Conservation (phyloP, 2,329 filamentous ascomycete species). For the Pseudogymnoascus sp. region DNA sequence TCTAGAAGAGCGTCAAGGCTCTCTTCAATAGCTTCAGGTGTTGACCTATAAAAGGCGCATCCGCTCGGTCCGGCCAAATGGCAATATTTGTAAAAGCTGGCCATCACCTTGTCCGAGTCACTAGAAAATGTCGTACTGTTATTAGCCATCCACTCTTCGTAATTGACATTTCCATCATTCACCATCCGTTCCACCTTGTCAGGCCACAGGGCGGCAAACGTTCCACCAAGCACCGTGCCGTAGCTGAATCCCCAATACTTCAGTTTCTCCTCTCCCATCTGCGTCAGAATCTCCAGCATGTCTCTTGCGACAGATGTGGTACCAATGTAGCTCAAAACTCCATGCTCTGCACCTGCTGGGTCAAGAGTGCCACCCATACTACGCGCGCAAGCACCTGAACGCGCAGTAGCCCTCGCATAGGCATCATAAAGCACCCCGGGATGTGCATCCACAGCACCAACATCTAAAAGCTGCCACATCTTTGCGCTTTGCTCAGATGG, state of each 20-base stretch:
- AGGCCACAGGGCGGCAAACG: constrained; percentile 37
- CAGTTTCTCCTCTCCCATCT: constrained; percentile 27
- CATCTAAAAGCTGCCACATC: constrained; percentile 37
- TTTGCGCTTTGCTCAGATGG: constrained; percentile 33
- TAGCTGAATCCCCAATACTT: constrained; percentile 46
- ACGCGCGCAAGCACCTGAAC: constrained; percentile 35
- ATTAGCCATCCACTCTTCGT: constrained; percentile 22
- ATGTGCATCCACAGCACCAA: constrained; percentile 39
- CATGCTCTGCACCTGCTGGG: constrained; percentile 21
- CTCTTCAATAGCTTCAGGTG: constrained; percentile 19
- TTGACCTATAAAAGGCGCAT: constrained; percentile 23
- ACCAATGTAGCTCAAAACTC: constrained; percentile 25
- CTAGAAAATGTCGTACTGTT: constrained; percentile 36
- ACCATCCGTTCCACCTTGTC: constrained; percentile 35
- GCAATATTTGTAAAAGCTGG: constrained; percentile 25
- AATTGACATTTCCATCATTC: constrained; percentile 24
- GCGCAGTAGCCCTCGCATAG: constrained; percentile 35
- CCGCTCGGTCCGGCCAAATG: constrained; percentile 27
- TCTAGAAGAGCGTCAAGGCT: constrained; percentile 32
- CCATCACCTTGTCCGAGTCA: constrained; percentile 26
- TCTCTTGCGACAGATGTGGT: constrained; percentile 31
- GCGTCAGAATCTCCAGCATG: constrained; percentile 30
- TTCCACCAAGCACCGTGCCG: constrained; percentile 36
- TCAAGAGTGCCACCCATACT: constrained; percentile 19
- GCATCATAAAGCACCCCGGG: constrained; percentile 38